phyloP scores from a whole-genome alignment of 2,329 filamentous ascomycete genomes.

The Penicillium italicum region DNA sequence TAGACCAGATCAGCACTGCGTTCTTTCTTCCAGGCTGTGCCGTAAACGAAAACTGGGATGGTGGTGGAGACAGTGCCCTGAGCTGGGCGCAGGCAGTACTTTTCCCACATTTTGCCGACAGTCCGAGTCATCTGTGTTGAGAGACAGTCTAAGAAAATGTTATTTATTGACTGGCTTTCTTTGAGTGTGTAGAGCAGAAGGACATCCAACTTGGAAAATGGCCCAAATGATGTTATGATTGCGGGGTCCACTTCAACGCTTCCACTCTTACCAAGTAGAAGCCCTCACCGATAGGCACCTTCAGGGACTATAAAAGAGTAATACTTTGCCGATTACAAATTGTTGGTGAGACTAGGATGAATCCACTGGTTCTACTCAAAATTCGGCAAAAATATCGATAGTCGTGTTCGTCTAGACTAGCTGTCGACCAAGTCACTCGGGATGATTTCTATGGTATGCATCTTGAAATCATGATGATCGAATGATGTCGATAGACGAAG shows the following conservation, averaged over 20 bases:
- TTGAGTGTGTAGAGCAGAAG: not conserved
- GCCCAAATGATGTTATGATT: constrained; percentile 1
- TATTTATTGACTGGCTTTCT: not conserved
- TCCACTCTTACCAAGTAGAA: not conserved
- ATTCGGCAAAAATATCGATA: not conserved
- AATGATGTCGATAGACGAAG: not conserved
- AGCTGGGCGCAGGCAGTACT: constrained; percentile 27
- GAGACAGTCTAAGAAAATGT: not conserved
- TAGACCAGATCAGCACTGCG: constrained; percentile 64
- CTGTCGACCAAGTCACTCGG: not conserved
- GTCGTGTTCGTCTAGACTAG: not conserved
- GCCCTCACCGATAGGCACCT: not conserved
- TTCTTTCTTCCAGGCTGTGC: constrained; percentile 82
- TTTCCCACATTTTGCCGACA: constrained; percentile 31
- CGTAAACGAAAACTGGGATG: constrained; percentile 61
- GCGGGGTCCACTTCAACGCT: constrained; percentile 5
- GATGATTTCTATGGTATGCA: not conserved
- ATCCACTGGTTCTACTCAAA: not conserved
- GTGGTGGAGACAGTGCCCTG: constrained; percentile 24
- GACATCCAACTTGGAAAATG: not conserved
- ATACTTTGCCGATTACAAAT: not conserved
- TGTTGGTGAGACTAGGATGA: too few relatives aligned
- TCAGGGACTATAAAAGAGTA: not conserved
- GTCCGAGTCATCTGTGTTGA: constrained; percentile 19
- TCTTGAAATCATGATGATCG: not conserved